Conservation (phyloP, 371 early-diverging fungal species). For the Circinella minor region DNA sequence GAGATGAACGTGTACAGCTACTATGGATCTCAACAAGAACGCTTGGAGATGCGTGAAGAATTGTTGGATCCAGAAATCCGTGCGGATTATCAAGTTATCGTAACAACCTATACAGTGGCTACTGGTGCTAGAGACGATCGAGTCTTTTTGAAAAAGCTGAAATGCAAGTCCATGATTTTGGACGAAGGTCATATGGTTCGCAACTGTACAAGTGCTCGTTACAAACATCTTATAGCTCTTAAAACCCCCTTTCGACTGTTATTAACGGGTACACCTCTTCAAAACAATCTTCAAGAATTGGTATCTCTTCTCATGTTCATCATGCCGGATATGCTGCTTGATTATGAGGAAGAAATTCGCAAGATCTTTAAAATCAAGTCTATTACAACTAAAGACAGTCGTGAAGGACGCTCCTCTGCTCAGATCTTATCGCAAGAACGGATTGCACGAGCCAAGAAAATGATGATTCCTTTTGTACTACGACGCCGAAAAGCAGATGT, state of each 20-base stretch:
- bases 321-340: conserved; percentile 86
- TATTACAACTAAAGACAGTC: conserved; percentile 17
- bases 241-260: conserved; percentile 69
- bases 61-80: conserved; percentile 34
- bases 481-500: conserved; percentile 76
- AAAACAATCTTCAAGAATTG: conserved; percentile 88
- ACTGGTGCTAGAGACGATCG: conserved; percentile 76
- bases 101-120: conserved; percentile 84
- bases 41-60: conserved; percentile 57
- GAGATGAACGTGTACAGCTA: conserved; percentile 67
- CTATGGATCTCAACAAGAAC: conserved; percentile 74
- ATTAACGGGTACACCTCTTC: conserved; percentile 82
- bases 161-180: conserved; percentile 72
- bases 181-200: conserved; percentile 98
- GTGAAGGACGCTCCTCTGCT: conserved; percentile 19
- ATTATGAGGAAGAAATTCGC: conserved; percentile 57
- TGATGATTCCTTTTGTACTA: conserved; percentile 85
- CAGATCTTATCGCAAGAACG: conserved; percentile 62
- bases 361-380: conserved; percentile 61
- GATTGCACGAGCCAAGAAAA: conserved; percentile 69
- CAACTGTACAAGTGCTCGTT: conserved; percentile 80
- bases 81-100: conserved; percentile 46
- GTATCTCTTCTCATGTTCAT: conserved; percentile 91
- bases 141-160: conserved; percentile 65
- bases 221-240: conserved; percentile 74